Base-by-base conservation (phyloP, 331 rosid genomes). In the Acacia pycnantha region DNA sequence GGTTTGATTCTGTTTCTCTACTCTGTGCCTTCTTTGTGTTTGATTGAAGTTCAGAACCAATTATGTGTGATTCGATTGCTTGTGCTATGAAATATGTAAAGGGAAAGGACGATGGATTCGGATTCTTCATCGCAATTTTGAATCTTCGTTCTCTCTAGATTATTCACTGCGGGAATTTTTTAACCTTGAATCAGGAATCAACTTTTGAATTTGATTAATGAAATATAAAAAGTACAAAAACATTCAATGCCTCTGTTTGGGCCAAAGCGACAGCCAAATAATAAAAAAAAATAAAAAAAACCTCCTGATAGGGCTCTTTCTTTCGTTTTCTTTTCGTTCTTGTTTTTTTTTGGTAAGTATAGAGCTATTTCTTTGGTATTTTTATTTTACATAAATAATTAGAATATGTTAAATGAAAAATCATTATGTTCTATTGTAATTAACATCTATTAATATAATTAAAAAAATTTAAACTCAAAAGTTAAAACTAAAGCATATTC, bases 1-100 rank as follows among this genome's bases (percentile, higher is more conserved):
- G 97, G 99, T 95, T 51, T 53, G 18, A 22, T 2, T 22, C 67
- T 58, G 24, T 5, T 27, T 75, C 44, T 43, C 8, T 18, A 7
- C 4, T 3, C 19, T 40, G 2, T 51, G 26, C 31, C 18, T 29
- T 7, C 5, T 1, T 37, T 37, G 6, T 79, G 6, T 81, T 81
- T 50, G 14, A 54, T 29, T 3, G 9, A 10, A 53, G 31, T 53
- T 73, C 29, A 41, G 48, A 51, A 12, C 35, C 35, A 46, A 43
- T 8, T 41, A 33, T 54, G 4, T 64, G 64, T 3, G 12, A 2
- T 74, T 67, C 54, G 56, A 73, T 54, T 50, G n/a, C 22, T 22
- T 21, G 26, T n/a, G 18, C 19, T 65, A 16, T 3, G 41, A 44
- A 6, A 43, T 5, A 47, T 47, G 14, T 8, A 4, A 67, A 19